Percentiles rank a stretch among this genome's conserved stretches.
Evolutionary conservation across 1,139 yeast genomes (phyloP).

Genomic region (Candida sp.): DNA sequence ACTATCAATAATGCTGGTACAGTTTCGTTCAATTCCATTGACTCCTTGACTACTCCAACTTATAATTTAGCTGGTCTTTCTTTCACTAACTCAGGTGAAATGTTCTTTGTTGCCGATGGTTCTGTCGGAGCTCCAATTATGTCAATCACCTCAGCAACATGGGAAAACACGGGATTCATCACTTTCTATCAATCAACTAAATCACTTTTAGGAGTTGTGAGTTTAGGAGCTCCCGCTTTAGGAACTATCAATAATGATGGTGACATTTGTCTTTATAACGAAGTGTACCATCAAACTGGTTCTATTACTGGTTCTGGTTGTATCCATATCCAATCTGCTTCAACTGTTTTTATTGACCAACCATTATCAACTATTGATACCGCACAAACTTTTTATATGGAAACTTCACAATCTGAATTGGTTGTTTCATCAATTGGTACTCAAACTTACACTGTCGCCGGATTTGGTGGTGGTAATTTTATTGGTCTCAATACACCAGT

Average conservation of each 20-base stretch:
- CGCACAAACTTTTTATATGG: constrained; percentile 21
- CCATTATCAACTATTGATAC: constrained; percentile 8
- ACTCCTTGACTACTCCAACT: constrained; percentile 8
- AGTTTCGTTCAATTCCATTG: constrained; percentile 11
- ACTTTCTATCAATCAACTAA: constrained; percentile 4
- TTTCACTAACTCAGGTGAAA: constrained; percentile 9
- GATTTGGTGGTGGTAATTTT: constrained; percentile 28
- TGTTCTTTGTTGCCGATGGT: constrained; percentile 13
- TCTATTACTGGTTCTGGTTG: constrained; percentile 23
- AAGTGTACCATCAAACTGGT: constrained; percentile 17
- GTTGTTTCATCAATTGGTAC: constrained; percentile 15
- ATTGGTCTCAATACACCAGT: constrained; percentile 19
- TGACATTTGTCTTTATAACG: constrained; percentile 21
- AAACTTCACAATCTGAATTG: constrained; percentile 14
- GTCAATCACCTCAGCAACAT: constrained; percentile 8
- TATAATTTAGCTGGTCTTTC: constrained; percentile 8
- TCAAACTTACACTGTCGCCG: constrained; percentile 24
- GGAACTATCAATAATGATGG: constrained; percentile 17
- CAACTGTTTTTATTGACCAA: constrained; percentile 13
- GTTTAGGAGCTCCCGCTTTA: constrained; percentile 2
- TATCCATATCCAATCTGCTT: constrained; percentile 16
- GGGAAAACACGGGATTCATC: constrained; percentile 13
- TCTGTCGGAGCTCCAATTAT: constrained; percentile 10
- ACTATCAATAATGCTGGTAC: constrained; percentile 11
- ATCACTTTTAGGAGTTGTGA: background rate